Base-by-base conservation (phyloP, 441 rosid species). In the Melastoma candidum region DNA sequence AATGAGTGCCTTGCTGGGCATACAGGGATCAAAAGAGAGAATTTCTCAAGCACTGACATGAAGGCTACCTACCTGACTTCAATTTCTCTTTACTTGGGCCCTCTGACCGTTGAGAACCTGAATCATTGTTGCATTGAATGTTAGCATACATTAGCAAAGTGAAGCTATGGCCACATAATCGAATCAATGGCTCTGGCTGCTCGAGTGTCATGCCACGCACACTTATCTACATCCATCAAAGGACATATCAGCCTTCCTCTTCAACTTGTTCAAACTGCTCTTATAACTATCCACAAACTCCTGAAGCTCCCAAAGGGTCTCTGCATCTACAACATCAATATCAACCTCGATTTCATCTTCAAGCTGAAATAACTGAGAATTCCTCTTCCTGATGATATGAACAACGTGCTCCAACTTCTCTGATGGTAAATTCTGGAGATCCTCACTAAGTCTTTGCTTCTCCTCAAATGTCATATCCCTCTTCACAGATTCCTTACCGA, bases 401-500 rank as follows among this genome's bases (percentile, higher is more conserved):
- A 93, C 85, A 63, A 93, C 85, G 29, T 77, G 83, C 66, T 89
- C 97, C 70, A 89, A 77, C 78, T 89, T 89, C 72, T 89, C 99
- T 17, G 88, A 67, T 43, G 99, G 99, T 68, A 93, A 66, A 71
- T 77, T 80, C 77, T 83, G 95, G 61, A 93, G 88, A 53, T 78
- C 85, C 25, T 80, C 81, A 66, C 99, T 93, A 51, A 93, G 96
- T 70, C 82, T 93, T 74, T 85, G 95, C 71, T 94, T 94, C 83
- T 94, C 99, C 12, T 94, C 97, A 58, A 77, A 89, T 11, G 99
- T 85, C 99, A 94, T 94, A 59, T 94, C 99, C 76, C 99, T 82
- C 76, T 94, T 94, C 52, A 87, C 68, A n/a, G 73, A 90, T 71
- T 94, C 99, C 68, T 82, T 94, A 14, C 95, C 97, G 77, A 83